Conservation (phyloP, 2,329 filamentous ascomycete species). For the Pseudocercospora pini-densiflorae region DNA sequence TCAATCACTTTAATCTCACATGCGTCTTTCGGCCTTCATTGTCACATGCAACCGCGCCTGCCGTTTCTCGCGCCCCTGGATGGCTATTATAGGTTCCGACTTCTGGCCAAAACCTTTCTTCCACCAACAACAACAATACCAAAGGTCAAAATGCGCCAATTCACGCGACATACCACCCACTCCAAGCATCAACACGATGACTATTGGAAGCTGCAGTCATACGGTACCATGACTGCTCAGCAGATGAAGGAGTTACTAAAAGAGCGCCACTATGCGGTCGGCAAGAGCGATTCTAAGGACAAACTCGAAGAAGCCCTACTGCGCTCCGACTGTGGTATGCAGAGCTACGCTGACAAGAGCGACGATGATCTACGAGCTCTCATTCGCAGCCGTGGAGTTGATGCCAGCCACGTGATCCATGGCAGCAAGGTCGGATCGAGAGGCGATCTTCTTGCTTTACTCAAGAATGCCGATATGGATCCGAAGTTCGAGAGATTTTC, state of each 20-base stretch:
- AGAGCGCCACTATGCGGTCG: neutral
- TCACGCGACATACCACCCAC: neutral
- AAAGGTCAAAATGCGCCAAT: neutral
- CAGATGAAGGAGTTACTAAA: neutral
- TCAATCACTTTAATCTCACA: too few species aligned
- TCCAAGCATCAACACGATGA: constrained; percentile 9
- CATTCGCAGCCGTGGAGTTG: neutral
- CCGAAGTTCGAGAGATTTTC: constrained; percentile 4
- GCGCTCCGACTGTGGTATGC: constrained; percentile 4
- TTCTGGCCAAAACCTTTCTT: neutral
- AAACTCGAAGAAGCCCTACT: neutral
- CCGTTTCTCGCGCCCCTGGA: neutral
- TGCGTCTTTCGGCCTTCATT: neutral
- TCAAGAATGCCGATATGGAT: neutral
- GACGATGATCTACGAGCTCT: constrained; percentile 4
- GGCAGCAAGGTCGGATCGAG: neutral
- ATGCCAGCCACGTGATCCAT: neutral
- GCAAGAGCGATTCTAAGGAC: neutral
- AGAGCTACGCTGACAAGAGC: neutral
- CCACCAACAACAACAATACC: neutral
- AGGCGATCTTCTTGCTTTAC: neutral
- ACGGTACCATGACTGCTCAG: neutral
- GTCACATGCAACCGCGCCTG: neutral
- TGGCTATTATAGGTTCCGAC: neutral
- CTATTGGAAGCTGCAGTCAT: neutral